Percentiles rank a stretch among this genome's conserved stretches.
Evolutionary conservation across 2,329 filamentous ascomycete species (phyloP).

Genomic region (Penicillium sp.): DNA sequence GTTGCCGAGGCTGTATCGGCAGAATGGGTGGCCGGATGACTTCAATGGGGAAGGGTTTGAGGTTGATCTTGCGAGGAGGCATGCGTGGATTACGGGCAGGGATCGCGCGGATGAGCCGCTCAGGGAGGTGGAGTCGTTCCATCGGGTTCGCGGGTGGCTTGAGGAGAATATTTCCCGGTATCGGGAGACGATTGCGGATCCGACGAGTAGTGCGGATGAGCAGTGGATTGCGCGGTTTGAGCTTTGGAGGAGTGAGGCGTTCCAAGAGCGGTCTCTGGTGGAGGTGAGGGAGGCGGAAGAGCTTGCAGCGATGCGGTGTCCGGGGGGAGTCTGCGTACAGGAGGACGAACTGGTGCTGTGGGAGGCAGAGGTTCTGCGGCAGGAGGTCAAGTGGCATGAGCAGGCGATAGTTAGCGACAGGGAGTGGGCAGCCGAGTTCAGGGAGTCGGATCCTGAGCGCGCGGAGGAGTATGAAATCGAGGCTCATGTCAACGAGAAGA

Average conservation of each 20-base stretch:
- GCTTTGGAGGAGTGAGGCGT: not conserved
- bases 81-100: too few species aligned
- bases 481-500: not conserved
- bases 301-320: conserved; percentile 11
- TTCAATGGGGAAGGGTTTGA: conserved; percentile 26
- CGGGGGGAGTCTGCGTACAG: not conserved
- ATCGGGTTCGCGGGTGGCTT: too few species aligned
- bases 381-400: not conserved
- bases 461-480: not conserved
- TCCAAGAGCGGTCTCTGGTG: not conserved
- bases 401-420: too few species aligned
- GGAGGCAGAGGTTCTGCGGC: not conserved
- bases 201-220: not conserved
- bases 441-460: too few species aligned
- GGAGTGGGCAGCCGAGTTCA: too few species aligned
- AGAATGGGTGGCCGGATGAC: conserved; percentile 25
- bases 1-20: conserved; percentile 12
- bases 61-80: conserved; percentile 8
- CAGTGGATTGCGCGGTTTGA: conserved; percentile 3
- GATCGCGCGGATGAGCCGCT: too few species aligned
- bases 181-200: not conserved
- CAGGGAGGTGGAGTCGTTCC: too few species aligned
- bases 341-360: not conserved
- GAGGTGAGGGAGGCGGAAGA: not conserved
- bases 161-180: too few species aligned